These are phyloP conservation scores for Trifolium fragiferum DNA, from an alignment of 306 rosid genomes.

Conservation along the genomic window DNA sequence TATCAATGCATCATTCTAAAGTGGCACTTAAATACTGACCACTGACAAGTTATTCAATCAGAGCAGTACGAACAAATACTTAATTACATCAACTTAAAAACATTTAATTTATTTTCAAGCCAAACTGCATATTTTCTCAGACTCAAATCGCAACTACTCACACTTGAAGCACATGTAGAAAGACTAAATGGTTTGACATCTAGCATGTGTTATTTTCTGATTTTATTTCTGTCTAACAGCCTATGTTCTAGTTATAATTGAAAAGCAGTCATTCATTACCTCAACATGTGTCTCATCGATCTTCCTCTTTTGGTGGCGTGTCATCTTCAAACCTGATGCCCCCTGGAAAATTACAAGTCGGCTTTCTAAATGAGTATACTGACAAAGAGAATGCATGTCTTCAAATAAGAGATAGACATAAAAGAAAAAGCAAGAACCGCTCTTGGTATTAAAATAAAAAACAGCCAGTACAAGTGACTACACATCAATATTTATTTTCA, in stretches of 20 bases:
- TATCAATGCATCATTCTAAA: constrained; percentile 5
- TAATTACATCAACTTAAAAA: constrained; percentile 12
- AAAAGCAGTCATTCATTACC: constrained; percentile 58
- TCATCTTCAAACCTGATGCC: constrained; percentile 96
- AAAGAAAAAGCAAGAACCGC: constrained; percentile 16
- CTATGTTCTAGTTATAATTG: not conserved
- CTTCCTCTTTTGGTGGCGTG: constrained; percentile 98
- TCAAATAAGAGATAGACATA: constrained; percentile 19
- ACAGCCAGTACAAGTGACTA: constrained; percentile 4
- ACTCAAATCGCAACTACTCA: constrained; percentile 36
- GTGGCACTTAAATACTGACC: not conserved
- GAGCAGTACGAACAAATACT: constrained; percentile 7
- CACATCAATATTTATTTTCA: constrained; percentile 23
- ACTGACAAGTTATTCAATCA: constrained; percentile 35
- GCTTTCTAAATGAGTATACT: constrained; percentile 37
- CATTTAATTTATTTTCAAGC: constrained; percentile 14
- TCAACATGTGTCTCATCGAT: constrained; percentile 98
- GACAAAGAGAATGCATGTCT: constrained; percentile 7
- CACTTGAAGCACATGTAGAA: constrained; percentile 2
- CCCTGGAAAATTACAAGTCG: constrained; percentile 55
- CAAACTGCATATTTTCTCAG: not conserved
- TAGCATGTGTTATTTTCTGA: not conserved
- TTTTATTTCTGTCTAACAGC: not conserved
- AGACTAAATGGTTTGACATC: constrained; percentile 22
- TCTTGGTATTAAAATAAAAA: constrained; percentile 23